A percentile compares a stretch with the other conserved stretches of the same genome.
Conservation (phyloP, 768 basidiomycete genomes). For the Pleurotus salmoneostramineus region DNA sequence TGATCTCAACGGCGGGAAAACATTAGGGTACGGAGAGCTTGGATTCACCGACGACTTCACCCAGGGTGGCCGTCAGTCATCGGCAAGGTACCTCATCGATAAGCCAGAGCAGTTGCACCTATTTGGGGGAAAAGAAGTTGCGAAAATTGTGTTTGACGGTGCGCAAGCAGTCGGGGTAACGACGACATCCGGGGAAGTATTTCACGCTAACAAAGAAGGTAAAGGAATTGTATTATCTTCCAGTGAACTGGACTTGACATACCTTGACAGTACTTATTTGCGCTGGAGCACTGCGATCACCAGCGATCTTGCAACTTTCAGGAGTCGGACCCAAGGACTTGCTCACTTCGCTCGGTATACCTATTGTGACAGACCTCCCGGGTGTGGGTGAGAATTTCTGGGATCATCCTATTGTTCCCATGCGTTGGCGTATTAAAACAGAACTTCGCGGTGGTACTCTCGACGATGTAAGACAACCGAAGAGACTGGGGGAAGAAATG, state of each 20-base stretch:
- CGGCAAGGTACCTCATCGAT: not conserved
- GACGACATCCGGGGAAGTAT: not conserved
- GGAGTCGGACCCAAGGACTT: slow-evolving; percentile 70
- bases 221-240: not conserved
- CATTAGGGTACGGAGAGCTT: not conserved
- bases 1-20: not conserved
- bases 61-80: not conserved
- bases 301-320: slow-evolving; percentile 1
- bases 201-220: slow-evolving; percentile 1
- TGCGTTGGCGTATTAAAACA: not conserved
- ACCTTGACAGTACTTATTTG: not conserved
- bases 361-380: slow-evolving; percentile 57
- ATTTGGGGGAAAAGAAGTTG: not conserved
- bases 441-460: not conserved
- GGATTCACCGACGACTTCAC: not conserved
- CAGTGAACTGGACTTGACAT: not conserved
- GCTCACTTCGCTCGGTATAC: slow-evolving; percentile 48
- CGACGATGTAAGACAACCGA: not conserved
- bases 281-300: slow-evolving; percentile 1
- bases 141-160: not conserved
- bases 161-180: not conserved
- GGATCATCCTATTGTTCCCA: slow-evolving; percentile 59
- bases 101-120: not conserved
- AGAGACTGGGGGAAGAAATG: not conserved
- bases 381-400: slow-evolving; percentile 72